These are phyloP conservation scores for Aspergillus steynii DNA, from an alignment of 495 filamentous ascomycete genomes.

Conservation along the genomic window DNA sequence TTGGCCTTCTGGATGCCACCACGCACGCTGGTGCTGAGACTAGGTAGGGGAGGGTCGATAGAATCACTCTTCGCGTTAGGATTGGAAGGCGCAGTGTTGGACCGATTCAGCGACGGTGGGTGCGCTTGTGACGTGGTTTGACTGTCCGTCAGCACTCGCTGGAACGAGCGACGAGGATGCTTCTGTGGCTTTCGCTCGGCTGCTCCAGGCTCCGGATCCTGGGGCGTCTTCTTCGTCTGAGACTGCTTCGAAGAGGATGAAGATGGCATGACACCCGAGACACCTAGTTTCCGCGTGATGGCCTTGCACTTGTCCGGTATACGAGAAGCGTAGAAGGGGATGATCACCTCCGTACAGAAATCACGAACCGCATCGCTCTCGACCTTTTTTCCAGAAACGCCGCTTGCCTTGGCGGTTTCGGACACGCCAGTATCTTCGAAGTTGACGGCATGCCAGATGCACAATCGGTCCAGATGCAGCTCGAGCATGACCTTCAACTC, in stretches of 20 bases:
- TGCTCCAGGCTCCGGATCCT: constrained; percentile 52
- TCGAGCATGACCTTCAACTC: constrained; percentile 71
- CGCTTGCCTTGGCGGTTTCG: constrained; percentile 34
- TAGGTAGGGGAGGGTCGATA: constrained; percentile 39
- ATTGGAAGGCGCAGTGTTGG: constrained; percentile 58
- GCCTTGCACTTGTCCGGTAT: constrained; percentile 76
- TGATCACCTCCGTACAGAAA: constrained; percentile 90
- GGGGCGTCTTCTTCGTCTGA: constrained; percentile 29
- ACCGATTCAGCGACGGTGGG: constrained; percentile 62
- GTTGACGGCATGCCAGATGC: constrained; percentile 90
- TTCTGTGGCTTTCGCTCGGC: constrained; percentile 53
- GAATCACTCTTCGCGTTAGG: constrained; percentile 39
- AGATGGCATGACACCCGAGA: constrained; percentile 65
- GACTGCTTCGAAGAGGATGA: constrained; percentile 23
- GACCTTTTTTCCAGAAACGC: constrained; percentile 41
- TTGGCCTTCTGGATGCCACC: constrained; percentile 61
- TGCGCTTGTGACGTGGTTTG: constrained; percentile 48
- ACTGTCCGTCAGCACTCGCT: constrained; percentile 74
- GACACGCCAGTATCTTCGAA: constrained; percentile 47
- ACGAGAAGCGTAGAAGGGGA: constrained; percentile 87
- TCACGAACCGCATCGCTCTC: constrained; percentile 62
- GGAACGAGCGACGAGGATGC: constrained; percentile 57
- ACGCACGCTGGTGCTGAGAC: constrained; percentile 37
- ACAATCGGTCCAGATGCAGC: constrained; percentile 82
- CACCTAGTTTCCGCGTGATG: constrained; percentile 86